Percentiles rank a stretch among this genome's conserved stretches.
phyloP scores from a whole-genome alignment of 148 eudicot species.

The Beta vulgaris region DNA sequence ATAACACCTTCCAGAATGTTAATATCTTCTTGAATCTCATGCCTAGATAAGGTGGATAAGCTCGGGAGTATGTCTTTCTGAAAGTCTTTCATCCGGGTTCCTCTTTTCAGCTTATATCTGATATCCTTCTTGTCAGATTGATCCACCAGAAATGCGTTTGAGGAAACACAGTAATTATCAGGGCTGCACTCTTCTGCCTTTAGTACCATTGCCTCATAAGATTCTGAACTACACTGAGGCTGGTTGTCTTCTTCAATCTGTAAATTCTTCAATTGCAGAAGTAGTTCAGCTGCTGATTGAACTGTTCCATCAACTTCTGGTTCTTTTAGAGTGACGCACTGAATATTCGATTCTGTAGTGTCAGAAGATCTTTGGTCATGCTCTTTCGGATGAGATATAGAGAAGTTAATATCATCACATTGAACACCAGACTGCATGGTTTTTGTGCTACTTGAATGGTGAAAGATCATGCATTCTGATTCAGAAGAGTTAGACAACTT shows the following conservation, averaged over 20 bases:
- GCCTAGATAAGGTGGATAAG: constrained; percentile 49
- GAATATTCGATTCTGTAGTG: constrained; percentile 28
- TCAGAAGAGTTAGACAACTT: constrained; percentile 27
- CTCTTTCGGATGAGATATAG: constrained; percentile 25
- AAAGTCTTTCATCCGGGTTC: constrained; percentile 66
- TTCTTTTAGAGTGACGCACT: constrained; percentile 18
- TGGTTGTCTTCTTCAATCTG: constrained; percentile 24
- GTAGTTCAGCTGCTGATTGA: constrained; percentile 47
- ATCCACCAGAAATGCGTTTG: constrained; percentile 38
- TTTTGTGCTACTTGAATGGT: constrained; percentile 29
- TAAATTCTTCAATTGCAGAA: constrained; percentile 25
- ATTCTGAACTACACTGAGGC: constrained; percentile 50
- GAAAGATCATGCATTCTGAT: constrained; percentile 26
- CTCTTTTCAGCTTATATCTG: constrained; percentile 49
- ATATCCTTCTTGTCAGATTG: constrained; percentile 33
- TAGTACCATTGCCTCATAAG: constrained; percentile 56
- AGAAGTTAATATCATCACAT: constrained; percentile 28
- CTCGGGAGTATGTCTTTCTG: constrained; percentile 63
- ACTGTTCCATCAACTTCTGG: constrained; percentile 29
- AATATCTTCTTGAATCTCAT: constrained; percentile 68
- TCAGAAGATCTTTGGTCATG: constrained; percentile 34
- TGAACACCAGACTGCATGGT: constrained; percentile 38
- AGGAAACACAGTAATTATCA: constrained; percentile 52
- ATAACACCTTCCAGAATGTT: constrained; percentile 50
- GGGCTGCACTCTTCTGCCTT: constrained; percentile 35